phyloP scores from a whole-genome alignment of 1,284 basidiomycete genomes.

The Fistulina hepatica region DNA sequence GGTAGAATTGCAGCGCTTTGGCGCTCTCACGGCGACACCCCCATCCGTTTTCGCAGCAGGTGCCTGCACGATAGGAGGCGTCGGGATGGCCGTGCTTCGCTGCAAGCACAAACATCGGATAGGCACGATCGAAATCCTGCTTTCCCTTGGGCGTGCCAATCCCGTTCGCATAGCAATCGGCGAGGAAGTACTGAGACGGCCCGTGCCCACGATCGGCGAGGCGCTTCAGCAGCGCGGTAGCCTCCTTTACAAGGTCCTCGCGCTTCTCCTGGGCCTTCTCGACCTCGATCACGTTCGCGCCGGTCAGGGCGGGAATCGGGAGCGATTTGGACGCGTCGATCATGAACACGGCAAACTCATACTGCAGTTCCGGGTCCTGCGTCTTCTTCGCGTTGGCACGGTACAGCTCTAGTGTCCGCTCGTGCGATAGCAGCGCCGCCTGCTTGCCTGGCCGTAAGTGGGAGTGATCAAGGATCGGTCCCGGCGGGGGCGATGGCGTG shows the following conservation, averaged over 20 bases:
- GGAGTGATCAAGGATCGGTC: conserved; percentile 79
- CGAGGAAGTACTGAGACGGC: conserved; percentile 93
- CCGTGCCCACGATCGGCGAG: conserved; percentile 91
- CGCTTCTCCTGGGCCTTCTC: conserved; percentile 75
- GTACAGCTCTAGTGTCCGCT: conserved; percentile 94
- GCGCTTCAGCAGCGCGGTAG: conserved; percentile 75
- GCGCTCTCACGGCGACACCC: conserved; percentile 87
- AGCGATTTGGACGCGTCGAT: conserved; percentile 89
- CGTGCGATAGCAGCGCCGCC: conserved; percentile 86
- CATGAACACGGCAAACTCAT: conserved; percentile 98
- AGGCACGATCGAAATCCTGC: conserved; percentile 96
- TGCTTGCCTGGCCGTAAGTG: conserved; percentile 90
- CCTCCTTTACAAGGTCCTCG: conserved; percentile 82
- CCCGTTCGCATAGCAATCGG: conserved; percentile 96
- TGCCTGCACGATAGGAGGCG: conserved; percentile 91
- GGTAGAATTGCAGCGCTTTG: conserved; percentile 90
- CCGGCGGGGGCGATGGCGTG: conserved; percentile 45
- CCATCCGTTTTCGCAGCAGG: conserved; percentile 99
- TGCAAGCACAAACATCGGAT: conserved; percentile 90
- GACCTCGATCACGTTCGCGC: conserved; percentile 65
- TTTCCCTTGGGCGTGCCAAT: conserved; percentile 81
- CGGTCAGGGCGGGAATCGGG: conserved; percentile 56
- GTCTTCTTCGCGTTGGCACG: conserved; percentile 97
- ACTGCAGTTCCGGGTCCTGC: conserved; percentile 94
- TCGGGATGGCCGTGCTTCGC: conserved; percentile 99